These are phyloP conservation scores for Inosperma sp. DNA, from an alignment of 768 basidiomycete genomes.

Conservation along the genomic window DNA sequence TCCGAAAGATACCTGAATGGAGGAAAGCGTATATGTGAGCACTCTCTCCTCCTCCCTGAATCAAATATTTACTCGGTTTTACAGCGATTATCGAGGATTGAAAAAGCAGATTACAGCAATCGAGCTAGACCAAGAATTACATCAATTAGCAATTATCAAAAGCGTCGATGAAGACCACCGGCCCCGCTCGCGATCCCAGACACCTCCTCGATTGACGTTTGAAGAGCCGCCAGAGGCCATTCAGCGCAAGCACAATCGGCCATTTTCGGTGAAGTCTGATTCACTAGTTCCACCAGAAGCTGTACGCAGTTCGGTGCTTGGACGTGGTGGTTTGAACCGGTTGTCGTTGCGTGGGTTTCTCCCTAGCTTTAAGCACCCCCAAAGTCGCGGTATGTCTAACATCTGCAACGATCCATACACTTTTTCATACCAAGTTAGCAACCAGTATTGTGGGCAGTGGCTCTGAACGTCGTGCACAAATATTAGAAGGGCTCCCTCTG, in stretches of 20 bases:
- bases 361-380: slow-evolving; percentile 4
- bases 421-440: not conserved
- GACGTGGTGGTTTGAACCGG: slow-evolving; percentile 1
- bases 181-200: slow-evolving; percentile 10
- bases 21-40: slow-evolving; percentile 58
- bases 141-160: slow-evolving; percentile 19
- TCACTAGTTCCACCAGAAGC: not conserved
- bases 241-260: too few species aligned
- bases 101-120: slow-evolving; percentile 63
- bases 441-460: not conserved
- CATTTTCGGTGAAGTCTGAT: not conserved
- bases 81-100: slow-evolving; percentile 67
- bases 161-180: slow-evolving; percentile 12
- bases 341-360: slow-evolving; percentile 3
- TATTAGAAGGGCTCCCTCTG: slow-evolving; percentile 34
- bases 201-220: slow-evolving; percentile 3
- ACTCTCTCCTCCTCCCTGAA: not conserved
- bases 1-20: slow-evolving; percentile 65
- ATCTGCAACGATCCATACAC: not conserved
- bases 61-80: not conserved
- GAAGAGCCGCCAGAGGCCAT: slow-evolving; percentile 4
- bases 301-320: not conserved
- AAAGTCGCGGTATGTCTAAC: not conserved
- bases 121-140: slow-evolving; percentile 34
- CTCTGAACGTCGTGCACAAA: slow-evolving; percentile 13